These are phyloP conservation scores for Raphanus raphanistrum DNA, from an alignment of 345 rosid species.

Conservation along the genomic window DNA sequence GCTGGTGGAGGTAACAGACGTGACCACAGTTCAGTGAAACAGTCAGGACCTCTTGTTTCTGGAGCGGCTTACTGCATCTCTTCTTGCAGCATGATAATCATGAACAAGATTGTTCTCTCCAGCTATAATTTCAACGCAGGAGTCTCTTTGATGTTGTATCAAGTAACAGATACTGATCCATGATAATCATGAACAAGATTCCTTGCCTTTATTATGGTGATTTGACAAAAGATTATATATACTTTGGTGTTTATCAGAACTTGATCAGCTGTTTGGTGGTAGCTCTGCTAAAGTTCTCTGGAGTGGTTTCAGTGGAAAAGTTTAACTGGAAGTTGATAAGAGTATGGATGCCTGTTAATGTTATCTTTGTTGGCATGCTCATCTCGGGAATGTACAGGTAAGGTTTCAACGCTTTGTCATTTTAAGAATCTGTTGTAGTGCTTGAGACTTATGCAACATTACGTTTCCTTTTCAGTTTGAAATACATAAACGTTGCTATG, in stretches of 20 bases:
- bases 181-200: neutral
- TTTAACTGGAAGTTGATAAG: conserved; percentile 79
- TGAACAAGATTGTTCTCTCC: conserved; percentile 83
- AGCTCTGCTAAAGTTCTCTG: conserved; percentile 48
- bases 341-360: conserved; percentile 91
- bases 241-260: conserved; percentile 57
- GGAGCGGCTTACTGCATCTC: conserved; percentile 92
- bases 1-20: conserved; percentile 45
- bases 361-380: conserved; percentile 92
- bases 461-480: conserved; percentile 59
- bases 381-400: conserved; percentile 94
- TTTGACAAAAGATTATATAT: neutral
- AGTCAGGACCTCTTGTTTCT: conserved; percentile 70
- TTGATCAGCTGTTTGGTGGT: conserved; percentile 69
- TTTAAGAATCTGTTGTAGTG: neutral
- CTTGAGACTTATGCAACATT: conserved; percentile 17
- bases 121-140: conserved; percentile 76
- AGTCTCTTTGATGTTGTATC: conserved; percentile 84
- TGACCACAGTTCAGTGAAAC: conserved; percentile 49
- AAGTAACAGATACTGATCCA: conserved; percentile 46
- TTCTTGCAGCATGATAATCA: conserved; percentile 88
- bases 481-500: conserved; percentile 93
- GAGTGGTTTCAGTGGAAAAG: conserved; percentile 69
- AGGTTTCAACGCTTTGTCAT: neutral
- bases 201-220: neutral